phyloP scores from a whole-genome alignment of 2,329 filamentous ascomycete genomes.

The Coleophoma crateriformis region DNA sequence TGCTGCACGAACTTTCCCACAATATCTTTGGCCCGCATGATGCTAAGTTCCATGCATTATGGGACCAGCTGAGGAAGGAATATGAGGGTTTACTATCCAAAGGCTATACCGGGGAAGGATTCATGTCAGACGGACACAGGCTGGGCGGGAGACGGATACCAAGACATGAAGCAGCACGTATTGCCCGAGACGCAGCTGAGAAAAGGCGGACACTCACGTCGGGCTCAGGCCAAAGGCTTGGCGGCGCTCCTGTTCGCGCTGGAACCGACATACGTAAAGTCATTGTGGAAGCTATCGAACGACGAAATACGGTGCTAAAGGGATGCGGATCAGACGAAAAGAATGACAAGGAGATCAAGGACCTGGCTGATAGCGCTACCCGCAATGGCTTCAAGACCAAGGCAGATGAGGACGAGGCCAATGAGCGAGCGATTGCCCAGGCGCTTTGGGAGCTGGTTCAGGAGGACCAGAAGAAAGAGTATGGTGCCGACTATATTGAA shows the following conservation, averaged over 20 bases:
- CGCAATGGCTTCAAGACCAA: slow-evolving; percentile 74
- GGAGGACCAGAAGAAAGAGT: slow-evolving; percentile 49
- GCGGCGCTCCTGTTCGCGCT: slow-evolving; percentile 50
- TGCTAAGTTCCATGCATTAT: slow-evolving; percentile 74
- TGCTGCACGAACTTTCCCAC: slow-evolving; percentile 92
- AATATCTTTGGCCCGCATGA: slow-evolving; percentile 82
- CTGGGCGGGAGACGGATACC: slow-evolving; percentile 66
- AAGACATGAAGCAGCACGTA: slow-evolving; percentile 65
- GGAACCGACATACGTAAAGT: slow-evolving; percentile 66
- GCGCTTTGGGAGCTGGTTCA: slow-evolving; percentile 83
- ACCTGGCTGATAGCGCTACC: slow-evolving; percentile 58
- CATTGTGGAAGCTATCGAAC: slow-evolving; percentile 66
- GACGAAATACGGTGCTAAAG: slow-evolving; percentile 59
- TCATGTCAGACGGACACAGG: slow-evolving; percentile 68
- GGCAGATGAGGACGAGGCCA: slow-evolving; percentile 83
- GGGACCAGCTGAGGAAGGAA: slow-evolving; percentile 86
- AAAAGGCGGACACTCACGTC: slow-evolving; percentile 52
- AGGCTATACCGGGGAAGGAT: slow-evolving; percentile 88
- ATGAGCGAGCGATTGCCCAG: slow-evolving; percentile 79
- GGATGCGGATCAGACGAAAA: slow-evolving; percentile 67
- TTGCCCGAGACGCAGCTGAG: slow-evolving; percentile 71
- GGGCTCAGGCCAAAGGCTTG: slow-evolving; percentile 67
- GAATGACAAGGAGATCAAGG: slow-evolving; percentile 59
- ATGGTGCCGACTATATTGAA: slow-evolving; percentile 21
- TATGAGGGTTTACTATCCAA: slow-evolving; percentile 70